phyloP scores from a whole-genome alignment of 371 early-diverging fungal species.

The Nematocida sp. region DNA sequence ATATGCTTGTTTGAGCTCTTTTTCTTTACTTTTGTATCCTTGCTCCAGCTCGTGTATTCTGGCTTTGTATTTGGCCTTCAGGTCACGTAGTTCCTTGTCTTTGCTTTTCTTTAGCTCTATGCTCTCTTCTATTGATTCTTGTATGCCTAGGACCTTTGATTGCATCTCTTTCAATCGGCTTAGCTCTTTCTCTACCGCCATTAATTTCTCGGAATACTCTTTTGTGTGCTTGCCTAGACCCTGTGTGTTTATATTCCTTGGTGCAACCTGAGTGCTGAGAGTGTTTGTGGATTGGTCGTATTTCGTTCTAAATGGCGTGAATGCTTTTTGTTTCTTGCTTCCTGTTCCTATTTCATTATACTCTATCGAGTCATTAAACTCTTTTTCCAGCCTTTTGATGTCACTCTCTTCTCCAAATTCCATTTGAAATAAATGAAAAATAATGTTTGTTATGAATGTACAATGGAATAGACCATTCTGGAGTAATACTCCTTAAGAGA shows the following conservation, averaged over 20 bases:
- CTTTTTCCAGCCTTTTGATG: conserved; percentile 7
- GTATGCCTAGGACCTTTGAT: conserved; percentile 38
- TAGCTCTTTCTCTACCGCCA: conserved; percentile 50
- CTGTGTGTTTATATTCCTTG: too few species aligned
- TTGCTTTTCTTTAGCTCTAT: conserved; percentile 38
- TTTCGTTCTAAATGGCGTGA: neutral
- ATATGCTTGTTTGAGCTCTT: conserved; percentile 31
- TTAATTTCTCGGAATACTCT: conserved; percentile 18
- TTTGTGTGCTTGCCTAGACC: too few species aligned
- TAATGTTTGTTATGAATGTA: conserved; percentile 42
- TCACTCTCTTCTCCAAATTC: conserved; percentile 22
- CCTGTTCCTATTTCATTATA: neutral
- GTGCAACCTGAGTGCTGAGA: too few species aligned
- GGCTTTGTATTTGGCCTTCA: conserved; percentile 20
- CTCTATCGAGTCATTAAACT: conserved; percentile 52
- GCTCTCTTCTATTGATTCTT: conserved; percentile 36
- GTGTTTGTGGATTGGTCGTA: neutral
- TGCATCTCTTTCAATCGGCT: conserved; percentile 53
- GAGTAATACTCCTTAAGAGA: neutral
- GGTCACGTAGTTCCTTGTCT: conserved; percentile 42
- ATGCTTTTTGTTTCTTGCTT: neutral
- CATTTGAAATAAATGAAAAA: conserved; percentile 47
- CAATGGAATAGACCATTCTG: neutral
- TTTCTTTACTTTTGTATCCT: conserved; percentile 28
- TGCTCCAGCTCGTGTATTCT: conserved; percentile 29